Base-by-base conservation (phyloP, 75 land plant species). In the Cupressus sempervirens region DNA sequence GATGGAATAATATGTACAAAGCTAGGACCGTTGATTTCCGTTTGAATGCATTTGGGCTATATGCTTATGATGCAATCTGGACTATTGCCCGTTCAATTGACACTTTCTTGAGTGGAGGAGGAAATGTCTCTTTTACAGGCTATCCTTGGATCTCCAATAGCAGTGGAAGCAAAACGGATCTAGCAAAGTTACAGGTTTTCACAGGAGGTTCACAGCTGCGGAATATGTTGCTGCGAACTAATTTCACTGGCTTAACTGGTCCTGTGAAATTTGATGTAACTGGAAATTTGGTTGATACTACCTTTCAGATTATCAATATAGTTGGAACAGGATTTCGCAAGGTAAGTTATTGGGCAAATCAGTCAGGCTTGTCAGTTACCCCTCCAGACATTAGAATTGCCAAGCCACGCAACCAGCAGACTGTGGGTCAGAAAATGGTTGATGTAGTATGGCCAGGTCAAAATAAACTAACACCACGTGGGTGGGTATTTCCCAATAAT, bases 401-500 rank as follows among this genome's bases (percentile, higher is more conserved):
- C 10, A 85, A 87, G 67, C 86, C 90, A 48, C 70, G 14, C 20
- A 20, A 20, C 70, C 72, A 83, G 23, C 89, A 91, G 53, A 86
- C 45, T 81, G 89, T 89, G 30, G 92, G 82, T 77, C 91, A 88
- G 43, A 86, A 88, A 72, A 90, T 92, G 68, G 67, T 90, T 54
- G 86, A 88, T 83, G 87, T 91, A 30, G 91, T 93, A 67, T 95
- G 97, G 97, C 97, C 97, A 18, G 97, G 97, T 70, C 88, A 91
- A 80, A 85, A 84, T 43, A 70, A 86, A 77, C 83, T 36, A 18
- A 77, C 38, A 67, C 97, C 97, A 82, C 88, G 89, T 29, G 97
- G 97, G 29, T 94, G 97, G 97, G 95, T 92, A 15, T 88, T 93
- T 53, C 97, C 97, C 2, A 88, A 95, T 82, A 95, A 93, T 86